A percentile compares a stretch with the other conserved stretches of the same genome.
phyloP scores from a whole-genome alignment of 129 eudicot genomes.

The Artemisia tridentata region DNA sequence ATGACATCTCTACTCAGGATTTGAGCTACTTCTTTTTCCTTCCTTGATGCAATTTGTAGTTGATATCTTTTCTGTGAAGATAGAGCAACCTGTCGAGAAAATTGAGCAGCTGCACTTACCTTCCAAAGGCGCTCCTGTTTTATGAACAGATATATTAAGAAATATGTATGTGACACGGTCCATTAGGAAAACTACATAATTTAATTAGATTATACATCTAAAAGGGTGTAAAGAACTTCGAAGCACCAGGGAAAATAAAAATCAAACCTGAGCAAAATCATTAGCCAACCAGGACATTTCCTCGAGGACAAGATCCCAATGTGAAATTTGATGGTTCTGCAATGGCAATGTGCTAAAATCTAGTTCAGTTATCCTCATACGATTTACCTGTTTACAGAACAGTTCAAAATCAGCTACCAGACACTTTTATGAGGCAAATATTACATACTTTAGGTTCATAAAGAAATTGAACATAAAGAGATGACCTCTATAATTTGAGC shows the following conservation, averaged over 20 bases:
- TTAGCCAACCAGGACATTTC: constrained; percentile 96
- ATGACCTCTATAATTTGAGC: constrained; percentile 73
- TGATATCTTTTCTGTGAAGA: constrained; percentile 46
- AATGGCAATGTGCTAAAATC: constrained; percentile 38
- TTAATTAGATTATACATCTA: constrained; percentile 1
- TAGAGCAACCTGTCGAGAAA: constrained; percentile 50
- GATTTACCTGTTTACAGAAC: constrained; percentile 57
- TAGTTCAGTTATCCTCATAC: constrained; percentile 71
- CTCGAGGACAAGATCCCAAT: constrained; percentile 86
- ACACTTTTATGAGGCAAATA: constrained; percentile 10
- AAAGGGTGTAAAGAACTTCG: constrained; percentile 9
- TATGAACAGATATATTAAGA: constrained; percentile 5
- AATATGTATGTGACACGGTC: neutral
- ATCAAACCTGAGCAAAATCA: constrained; percentile 90
- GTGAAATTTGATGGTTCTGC: constrained; percentile 48
- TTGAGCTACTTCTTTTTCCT: constrained; percentile 57
- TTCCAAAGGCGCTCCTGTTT: constrained; percentile 87
- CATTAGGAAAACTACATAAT: neutral
- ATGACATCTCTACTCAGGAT: constrained; percentile 62
- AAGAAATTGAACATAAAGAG: neutral
- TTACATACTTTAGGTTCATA: constrained; percentile 1
- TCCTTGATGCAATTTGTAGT: constrained; percentile 29
- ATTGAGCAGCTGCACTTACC: constrained; percentile 67
- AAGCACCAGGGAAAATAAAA: constrained; percentile 2
- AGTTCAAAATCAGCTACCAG: constrained; percentile 20